Conservation (phyloP, 2,329 filamentous ascomycete genomes). For the Aspergillus pseudoglaucus region DNA sequence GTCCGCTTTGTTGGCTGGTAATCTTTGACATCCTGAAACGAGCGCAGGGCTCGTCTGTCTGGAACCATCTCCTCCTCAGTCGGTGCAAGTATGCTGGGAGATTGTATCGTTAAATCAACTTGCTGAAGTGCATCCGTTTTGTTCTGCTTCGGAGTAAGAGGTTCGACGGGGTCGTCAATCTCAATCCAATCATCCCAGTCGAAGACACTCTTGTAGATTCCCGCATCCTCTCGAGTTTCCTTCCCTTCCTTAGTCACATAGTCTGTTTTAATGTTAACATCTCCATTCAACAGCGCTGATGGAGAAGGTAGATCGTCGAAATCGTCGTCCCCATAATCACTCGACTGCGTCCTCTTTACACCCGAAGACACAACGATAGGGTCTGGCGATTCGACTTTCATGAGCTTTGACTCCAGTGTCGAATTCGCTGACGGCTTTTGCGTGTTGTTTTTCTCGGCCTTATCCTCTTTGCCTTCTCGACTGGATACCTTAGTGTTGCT, state of each 20-base stretch:
- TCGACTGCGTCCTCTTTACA: constrained; percentile 15
- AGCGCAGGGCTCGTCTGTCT: background rate
- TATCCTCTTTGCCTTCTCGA: background rate
- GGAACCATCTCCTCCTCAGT: background rate
- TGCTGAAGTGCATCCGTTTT: too few relatives aligned
- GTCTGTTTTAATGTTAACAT: background rate
- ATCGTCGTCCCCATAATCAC: constrained; percentile 27
- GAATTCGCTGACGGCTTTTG: background rate
- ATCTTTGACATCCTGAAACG: background rate
- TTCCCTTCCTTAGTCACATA: background rate
- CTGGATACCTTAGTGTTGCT: background rate
- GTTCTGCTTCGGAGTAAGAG: constrained; percentile 2
- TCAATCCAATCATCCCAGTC: constrained; percentile 18
- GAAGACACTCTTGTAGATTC: constrained; percentile 3
- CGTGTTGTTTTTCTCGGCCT: background rate
- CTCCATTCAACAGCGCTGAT: constrained; percentile 20
- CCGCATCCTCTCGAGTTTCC: constrained; percentile 1
- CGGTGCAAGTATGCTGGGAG: too few relatives aligned
- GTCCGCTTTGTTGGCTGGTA: background rate
- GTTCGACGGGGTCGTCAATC: constrained; percentile 8
- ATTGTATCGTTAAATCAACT: too few relatives aligned
- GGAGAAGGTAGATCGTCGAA: constrained; percentile 35
- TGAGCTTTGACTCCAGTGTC: background rate
- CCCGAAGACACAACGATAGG: background rate
- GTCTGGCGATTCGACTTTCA: background rate